Evolutionary conservation across 805 yeast species (phyloP).

Genomic region (Saccharomycopsis malanga): DNA sequence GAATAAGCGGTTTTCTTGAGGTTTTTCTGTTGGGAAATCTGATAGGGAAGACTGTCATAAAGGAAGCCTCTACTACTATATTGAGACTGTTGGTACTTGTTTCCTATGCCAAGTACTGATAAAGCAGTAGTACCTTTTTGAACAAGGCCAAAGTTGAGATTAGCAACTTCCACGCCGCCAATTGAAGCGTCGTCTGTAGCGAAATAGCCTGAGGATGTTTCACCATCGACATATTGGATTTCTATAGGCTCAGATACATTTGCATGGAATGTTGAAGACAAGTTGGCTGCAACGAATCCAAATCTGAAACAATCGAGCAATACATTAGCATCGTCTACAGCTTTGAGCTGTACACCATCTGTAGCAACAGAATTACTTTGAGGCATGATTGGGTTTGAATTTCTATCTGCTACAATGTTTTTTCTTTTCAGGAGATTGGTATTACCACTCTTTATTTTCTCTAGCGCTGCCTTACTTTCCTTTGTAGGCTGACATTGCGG

Average conservation of each 20-base stretch:
- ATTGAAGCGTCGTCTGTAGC: constrained; percentile 56
- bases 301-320: constrained; percentile 29
- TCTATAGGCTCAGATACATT: constrained; percentile 29
- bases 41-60: constrained; percentile 62
- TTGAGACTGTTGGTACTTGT: constrained; percentile 61
- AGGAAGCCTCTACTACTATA: constrained; percentile 21
- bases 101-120: constrained; percentile 74
- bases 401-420: constrained; percentile 5
- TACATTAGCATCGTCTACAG: not conserved
- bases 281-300: constrained; percentile 33
- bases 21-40: constrained; percentile 49
- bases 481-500: constrained; percentile 33
- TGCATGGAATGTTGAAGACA: constrained; percentile 30
- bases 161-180: constrained; percentile 40
- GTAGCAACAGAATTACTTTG: not conserved
- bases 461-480: not conserved
- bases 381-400: not conserved
- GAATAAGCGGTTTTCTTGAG: constrained; percentile 54
- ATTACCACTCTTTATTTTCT: not conserved
- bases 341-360: constrained; percentile 8
- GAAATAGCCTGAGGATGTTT: constrained; percentile 46
- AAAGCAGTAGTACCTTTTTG: constrained; percentile 51
- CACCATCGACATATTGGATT: constrained; percentile 42
- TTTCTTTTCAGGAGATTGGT: constrained; percentile 10
- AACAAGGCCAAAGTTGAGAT: constrained; percentile 69